phyloP scores from a whole-genome alignment of 2,329 filamentous ascomycete species.

The Botryosphaeria dothidea region DNA sequence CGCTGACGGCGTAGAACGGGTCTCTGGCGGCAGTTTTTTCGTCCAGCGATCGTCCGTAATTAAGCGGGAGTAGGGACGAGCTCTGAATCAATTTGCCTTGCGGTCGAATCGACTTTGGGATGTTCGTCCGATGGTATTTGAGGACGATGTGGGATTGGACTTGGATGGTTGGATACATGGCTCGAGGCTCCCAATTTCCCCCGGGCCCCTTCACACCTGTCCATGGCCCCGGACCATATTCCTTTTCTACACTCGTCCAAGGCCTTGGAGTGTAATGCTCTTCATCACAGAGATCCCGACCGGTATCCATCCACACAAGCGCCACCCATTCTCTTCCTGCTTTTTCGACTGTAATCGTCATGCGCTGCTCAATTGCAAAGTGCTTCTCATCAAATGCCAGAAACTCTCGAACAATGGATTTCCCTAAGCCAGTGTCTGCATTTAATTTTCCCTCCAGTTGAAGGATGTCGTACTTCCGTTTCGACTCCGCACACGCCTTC shows the following conservation, averaged over 20 bases:
- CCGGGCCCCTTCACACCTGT: not conserved
- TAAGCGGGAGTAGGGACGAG: not conserved
- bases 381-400: slow-evolving; percentile 13
- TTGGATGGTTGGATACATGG: not conserved
- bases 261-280: no score
- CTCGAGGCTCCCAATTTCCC: not conserved
- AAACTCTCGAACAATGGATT: slow-evolving; percentile 20
- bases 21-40: not conserved
- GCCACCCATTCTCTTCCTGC: slow-evolving; percentile 4
- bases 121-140: not conserved
- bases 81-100: not conserved
- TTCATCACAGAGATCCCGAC: not conserved
- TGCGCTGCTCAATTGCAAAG: slow-evolving; percentile 21
- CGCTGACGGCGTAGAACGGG: not conserved
- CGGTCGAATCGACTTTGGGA: not conserved
- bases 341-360: slow-evolving; percentile 19
- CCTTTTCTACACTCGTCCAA: not conserved
- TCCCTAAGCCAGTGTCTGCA: not conserved
- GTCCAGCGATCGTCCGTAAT: not conserved
- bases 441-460: not conserved
- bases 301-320: not conserved
- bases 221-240: not conserved
- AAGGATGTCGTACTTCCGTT: not conserved
- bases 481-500: not conserved
- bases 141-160: not conserved